These are phyloP conservation scores for Carnegiea gigantea DNA, from an alignment of 179 eudicot species.

Conservation along the genomic window DNA sequence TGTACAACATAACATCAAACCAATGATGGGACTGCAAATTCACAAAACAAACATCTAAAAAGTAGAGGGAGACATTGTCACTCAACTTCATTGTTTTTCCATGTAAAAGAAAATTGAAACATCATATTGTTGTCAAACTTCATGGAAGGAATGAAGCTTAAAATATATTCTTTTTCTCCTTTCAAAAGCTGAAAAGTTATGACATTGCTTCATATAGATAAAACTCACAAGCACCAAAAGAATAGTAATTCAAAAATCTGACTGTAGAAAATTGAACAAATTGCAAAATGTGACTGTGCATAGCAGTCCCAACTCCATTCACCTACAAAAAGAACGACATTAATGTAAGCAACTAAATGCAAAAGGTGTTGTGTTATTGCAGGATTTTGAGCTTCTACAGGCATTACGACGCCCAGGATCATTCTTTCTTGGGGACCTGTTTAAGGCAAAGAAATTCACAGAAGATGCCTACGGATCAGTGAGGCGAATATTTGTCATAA, in stretches of 20 bases:
- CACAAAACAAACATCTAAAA: too few species aligned
- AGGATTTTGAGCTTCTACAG: constrained; percentile 40
- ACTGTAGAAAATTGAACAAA: neutral
- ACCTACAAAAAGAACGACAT: neutral
- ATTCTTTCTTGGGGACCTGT: constrained; percentile 25
- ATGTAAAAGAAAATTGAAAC: neutral
- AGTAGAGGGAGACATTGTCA: neutral
- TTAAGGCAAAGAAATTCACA: constrained; percentile 32
- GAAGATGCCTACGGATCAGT: constrained; percentile 39
- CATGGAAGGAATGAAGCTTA: neutral
- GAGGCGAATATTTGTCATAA: constrained; percentile 27
- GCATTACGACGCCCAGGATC: constrained; percentile 35
- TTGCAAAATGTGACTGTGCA: neutral
- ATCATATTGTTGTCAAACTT: neutral
- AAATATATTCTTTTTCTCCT: too few species aligned
- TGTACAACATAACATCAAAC: neutral
- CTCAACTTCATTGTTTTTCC: neutral
- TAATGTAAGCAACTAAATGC: neutral
- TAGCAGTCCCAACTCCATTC: neutral
- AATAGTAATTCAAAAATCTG: neutral
- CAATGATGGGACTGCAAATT: neutral
- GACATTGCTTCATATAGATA: neutral
- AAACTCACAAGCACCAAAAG: neutral
- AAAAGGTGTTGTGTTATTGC: neutral
- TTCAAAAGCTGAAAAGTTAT: neutral